phyloP scores from a whole-genome alignment of 2,329 filamentous ascomycete species.

The Volutella citrinella region DNA sequence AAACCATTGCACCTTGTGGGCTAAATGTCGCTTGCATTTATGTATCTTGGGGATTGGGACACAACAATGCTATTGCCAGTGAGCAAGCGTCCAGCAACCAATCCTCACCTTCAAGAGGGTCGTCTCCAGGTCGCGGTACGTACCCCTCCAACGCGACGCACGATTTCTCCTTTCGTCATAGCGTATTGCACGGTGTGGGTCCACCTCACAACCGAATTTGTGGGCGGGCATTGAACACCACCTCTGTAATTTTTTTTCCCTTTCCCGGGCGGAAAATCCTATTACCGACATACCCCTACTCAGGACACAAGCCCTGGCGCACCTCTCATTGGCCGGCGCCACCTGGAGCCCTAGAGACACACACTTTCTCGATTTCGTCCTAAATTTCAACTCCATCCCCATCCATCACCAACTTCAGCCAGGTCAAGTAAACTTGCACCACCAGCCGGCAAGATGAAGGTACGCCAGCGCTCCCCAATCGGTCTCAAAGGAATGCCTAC shows the following conservation, averaged over 20 bases:
- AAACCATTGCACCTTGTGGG: no score
- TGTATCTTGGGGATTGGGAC: no score
- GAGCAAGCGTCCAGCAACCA: no score
- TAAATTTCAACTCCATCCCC: constrained; percentile 32
- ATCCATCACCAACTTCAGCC: constrained; percentile 37
- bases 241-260: not conserved
- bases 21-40: no score
- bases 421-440: constrained; percentile 43
- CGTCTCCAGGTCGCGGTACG: not conserved
- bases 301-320: no score
- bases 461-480: constrained; percentile 25
- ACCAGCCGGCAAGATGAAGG: constrained; percentile 48
- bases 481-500: no score
- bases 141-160: not conserved
- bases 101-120: no score
- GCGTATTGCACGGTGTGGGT: constrained; percentile 8
- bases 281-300: constrained; percentile 21
- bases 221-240: no score
- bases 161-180: no score
- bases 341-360: constrained; percentile 38
- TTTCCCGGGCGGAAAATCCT: constrained; percentile 17
- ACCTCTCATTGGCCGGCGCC: constrained; percentile 33
- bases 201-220: constrained; percentile 4
- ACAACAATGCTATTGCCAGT: no score
- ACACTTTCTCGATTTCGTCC: constrained; percentile 38